Percentiles rank a stretch among this genome's conserved stretches.
These are phyloP conservation scores for Cercospora sp. DNA, from an alignment of 2,329 filamentous ascomycete genomes.

Conservation along the genomic window DNA sequence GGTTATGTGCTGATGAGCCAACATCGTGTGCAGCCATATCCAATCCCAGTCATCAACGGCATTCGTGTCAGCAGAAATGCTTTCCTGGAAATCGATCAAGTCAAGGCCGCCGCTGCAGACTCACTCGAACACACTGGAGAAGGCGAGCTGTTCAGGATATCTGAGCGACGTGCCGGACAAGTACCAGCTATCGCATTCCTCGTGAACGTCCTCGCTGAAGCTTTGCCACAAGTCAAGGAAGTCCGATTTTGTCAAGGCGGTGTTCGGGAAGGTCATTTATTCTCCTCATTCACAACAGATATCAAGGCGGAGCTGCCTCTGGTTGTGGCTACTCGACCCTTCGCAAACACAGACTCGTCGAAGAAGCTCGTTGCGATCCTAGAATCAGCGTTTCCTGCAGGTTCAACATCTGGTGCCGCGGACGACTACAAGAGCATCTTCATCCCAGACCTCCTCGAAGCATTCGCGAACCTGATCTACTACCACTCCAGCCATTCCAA, in stretches of 20 bases:
- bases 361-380: slow-evolving; percentile 52
- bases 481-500: slow-evolving; percentile 46
- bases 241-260: slow-evolving; percentile 86
- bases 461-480: slow-evolving; percentile 62
- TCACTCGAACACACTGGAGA: slow-evolving; percentile 38
- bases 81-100: slow-evolving; percentile 58
- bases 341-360: slow-evolving; percentile 51
- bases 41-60: slow-evolving; percentile 77
- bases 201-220: slow-evolving; percentile 69
- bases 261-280: slow-evolving; percentile 79
- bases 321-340: slow-evolving; percentile 58
- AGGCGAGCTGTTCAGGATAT: slow-evolving; percentile 66
- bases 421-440: slow-evolving; percentile 46
- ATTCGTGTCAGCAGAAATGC: slow-evolving; percentile 64
- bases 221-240: slow-evolving; percentile 68
- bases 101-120: slow-evolving; percentile 44
- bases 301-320: slow-evolving; percentile 68
- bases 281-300: slow-evolving; percentile 63
- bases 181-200: slow-evolving; percentile 82
- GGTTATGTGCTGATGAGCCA: slow-evolving; percentile 84
- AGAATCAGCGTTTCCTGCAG: slow-evolving; percentile 47
- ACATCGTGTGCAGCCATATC: slow-evolving; percentile 73
- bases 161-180: slow-evolving; percentile 73
- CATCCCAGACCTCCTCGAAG: slow-evolving; percentile 50
- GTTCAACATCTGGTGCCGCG: slow-evolving; percentile 23